These are phyloP conservation scores for Cyamopsis tetragonoloba DNA, from an alignment of 306 rosid genomes.

Conservation along the genomic window DNA sequence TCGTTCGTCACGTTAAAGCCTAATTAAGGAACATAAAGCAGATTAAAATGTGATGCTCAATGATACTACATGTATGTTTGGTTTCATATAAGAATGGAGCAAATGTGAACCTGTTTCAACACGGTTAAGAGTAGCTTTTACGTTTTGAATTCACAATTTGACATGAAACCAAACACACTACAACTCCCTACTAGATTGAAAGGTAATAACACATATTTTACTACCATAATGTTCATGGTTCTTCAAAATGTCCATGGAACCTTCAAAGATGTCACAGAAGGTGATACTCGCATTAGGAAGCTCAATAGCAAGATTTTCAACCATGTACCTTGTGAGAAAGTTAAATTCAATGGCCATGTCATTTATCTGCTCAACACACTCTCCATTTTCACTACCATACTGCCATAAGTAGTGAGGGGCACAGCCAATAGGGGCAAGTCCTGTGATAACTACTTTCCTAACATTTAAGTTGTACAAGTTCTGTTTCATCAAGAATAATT, in stretches of 20 bases:
- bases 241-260: conserved; percentile 75
- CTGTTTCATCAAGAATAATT: conserved; percentile 40
- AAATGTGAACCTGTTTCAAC: too few relatives aligned
- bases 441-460: conserved; percentile 70
- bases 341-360: conserved; percentile 78
- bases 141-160: too few relatives aligned
- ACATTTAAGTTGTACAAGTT: conserved; percentile 67
- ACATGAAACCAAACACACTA: too few relatives aligned
- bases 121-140: too few relatives aligned
- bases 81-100: too few relatives aligned
- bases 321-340: conserved; percentile 68
- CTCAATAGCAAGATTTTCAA: conserved; percentile 54
- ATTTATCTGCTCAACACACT: conserved; percentile 68
- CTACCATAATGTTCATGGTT: conserved; percentile 65
- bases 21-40: conserved; percentile 31
- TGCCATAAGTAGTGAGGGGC: conserved; percentile 78
- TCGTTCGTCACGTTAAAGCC: conserved; percentile 66
- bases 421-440: conserved; percentile 92
- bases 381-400: conserved; percentile 54
- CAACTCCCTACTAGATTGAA: not conserved
- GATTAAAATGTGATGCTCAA: conserved; percentile 17
- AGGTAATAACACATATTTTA: not conserved
- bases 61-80: too few relatives aligned
- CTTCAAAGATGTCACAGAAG: conserved; percentile 70
- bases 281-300: conserved; percentile 50